A percentile compares a stretch with the other conserved stretches of the same genome.
phyloP scores from a whole-genome alignment of 805 yeast genomes.

The Yarrowia osloensis region DNA sequence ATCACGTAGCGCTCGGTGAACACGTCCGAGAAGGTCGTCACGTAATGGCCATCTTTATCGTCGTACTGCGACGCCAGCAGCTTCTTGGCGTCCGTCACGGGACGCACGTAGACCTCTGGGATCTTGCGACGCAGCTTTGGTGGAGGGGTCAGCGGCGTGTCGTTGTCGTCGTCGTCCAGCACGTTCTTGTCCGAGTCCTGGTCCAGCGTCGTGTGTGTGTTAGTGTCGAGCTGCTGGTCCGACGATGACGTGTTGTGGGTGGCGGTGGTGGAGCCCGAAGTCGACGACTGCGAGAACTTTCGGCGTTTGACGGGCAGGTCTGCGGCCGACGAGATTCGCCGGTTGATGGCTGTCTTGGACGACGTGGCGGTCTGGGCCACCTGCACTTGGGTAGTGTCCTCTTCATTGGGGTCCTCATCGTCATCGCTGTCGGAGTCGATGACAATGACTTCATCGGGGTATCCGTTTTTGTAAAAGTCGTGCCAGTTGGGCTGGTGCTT shows the following conservation, averaged over 20 bases:
- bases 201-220: constrained; percentile 24
- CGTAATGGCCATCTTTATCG: constrained; percentile 42
- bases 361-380: neutral
- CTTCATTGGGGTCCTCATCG: neutral
- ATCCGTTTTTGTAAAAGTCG: constrained; percentile 41
- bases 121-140: constrained; percentile 39
- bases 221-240: neutral
- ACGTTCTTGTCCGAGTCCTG: constrained; percentile 12
- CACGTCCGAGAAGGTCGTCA: constrained; percentile 42
- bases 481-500: constrained; percentile 37
- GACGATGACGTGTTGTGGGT: constrained; percentile 19
- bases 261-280: constrained; percentile 27
- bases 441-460: constrained; percentile 42
- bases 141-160: constrained; percentile 33
- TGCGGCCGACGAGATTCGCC: neutral
- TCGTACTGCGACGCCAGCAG: constrained; percentile 35
- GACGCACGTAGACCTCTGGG: constrained; percentile 38
- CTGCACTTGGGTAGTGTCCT: neutral
- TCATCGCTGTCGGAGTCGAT: constrained; percentile 37
- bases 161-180: constrained; percentile 16
- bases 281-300: constrained; percentile 23
- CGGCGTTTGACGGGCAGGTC: constrained; percentile 21
- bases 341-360: neutral
- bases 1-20: constrained; percentile 71
- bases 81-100: constrained; percentile 34